These are phyloP conservation scores for Abortiporus biennis DNA, from an alignment of 1,284 basidiomycete genomes.

Conservation along the genomic window DNA sequence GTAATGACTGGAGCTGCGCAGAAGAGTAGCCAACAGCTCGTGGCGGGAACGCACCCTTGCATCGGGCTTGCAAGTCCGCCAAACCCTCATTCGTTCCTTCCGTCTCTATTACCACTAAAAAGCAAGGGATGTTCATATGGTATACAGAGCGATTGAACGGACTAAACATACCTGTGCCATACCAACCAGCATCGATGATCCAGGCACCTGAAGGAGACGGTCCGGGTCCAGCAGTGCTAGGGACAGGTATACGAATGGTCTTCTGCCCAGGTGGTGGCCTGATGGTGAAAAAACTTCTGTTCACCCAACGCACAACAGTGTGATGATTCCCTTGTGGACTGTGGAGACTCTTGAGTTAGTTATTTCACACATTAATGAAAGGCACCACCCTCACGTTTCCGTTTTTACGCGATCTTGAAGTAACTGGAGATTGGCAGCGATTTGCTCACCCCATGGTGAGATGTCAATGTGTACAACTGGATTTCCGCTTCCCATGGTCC, in stretches of 20 bases:
- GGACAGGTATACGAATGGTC: slow-evolving; percentile 21
- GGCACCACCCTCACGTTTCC: slow-evolving; percentile 56
- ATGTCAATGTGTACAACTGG: slow-evolving; percentile 71
- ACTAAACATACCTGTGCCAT: slow-evolving; percentile 38
- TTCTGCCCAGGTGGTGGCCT: slow-evolving; percentile 31
- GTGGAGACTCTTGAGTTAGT: slow-evolving; percentile 7
- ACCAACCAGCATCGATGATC: slow-evolving; percentile 72
- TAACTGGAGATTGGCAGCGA: slow-evolving; percentile 64
- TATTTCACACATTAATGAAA: not conserved
- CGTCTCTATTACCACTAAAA: slow-evolving; percentile 61
- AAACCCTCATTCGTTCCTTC: slow-evolving; percentile 81
- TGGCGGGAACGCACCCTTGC: slow-evolving; percentile 60
- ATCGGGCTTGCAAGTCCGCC: slow-evolving; percentile 69
- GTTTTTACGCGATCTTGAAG: slow-evolving; percentile 72
- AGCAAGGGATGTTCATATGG: not conserved
- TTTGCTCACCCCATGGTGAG: slow-evolving; percentile 68
- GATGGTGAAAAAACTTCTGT: slow-evolving; percentile 68
- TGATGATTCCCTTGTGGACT: slow-evolving; percentile 73
- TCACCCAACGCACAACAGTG: slow-evolving; percentile 77
- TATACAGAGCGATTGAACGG: not conserved
- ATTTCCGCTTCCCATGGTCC: slow-evolving; percentile 50
- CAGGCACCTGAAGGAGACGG: slow-evolving; percentile 31
- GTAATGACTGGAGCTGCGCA: slow-evolving; percentile 24
- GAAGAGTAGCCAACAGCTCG: slow-evolving; percentile 33
- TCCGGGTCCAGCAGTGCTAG: slow-evolving; percentile 19